Base-by-base conservation (phyloP, 345 rosid genomes). In the Balakata baccata region DNA sequence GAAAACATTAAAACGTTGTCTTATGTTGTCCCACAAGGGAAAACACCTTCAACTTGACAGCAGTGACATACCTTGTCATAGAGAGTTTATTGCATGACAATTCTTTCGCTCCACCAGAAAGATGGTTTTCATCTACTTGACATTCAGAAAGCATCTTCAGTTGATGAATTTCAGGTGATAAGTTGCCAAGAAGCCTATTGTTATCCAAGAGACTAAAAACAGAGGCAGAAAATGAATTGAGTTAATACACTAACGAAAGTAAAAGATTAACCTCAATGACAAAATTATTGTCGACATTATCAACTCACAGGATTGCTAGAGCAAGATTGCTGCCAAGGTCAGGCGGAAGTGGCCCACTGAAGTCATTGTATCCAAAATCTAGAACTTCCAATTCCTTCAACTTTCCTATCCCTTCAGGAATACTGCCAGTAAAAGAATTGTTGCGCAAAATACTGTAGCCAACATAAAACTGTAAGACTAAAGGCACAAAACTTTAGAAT, bases 281-380 rank as follows among this genome's bases (percentile, higher is more conserved):
- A 22, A 72, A 17, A 34, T 18, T 45, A 37, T 52, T 52, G 17
- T 56, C 14, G 71, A 66, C 79, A 58, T 3, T n/a, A 49, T 20
- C 68, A 69, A 75, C 61, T 18, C 38, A 89, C 92, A 87, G 86
- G 73, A 79, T 84, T 29, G 81, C 80, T 52, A 90, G 65, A 50
- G 84, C 78, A 46, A 83, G 60, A 73, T 78, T 82, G 68, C 77
- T 78, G 73, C 57, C 68, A 72, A 85, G 76, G 52, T 78, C 74
- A 37, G 83, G 80, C 52, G 91, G 86, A 72, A 89, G 84, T 7
- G 82, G 68, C 47, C 89, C 92, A 47, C 85, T 86, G 58, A 94
- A 90, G 85, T 92, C 88, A 82, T 94, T 94, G 63, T 74, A 82
- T 82, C 90, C 88, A 81, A 94, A 82, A 80, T 94, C 98, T 88